These are phyloP conservation scores for Xylariaceae sp. DNA, from an alignment of 2,329 filamentous ascomycete genomes.

Conservation along the genomic window DNA sequence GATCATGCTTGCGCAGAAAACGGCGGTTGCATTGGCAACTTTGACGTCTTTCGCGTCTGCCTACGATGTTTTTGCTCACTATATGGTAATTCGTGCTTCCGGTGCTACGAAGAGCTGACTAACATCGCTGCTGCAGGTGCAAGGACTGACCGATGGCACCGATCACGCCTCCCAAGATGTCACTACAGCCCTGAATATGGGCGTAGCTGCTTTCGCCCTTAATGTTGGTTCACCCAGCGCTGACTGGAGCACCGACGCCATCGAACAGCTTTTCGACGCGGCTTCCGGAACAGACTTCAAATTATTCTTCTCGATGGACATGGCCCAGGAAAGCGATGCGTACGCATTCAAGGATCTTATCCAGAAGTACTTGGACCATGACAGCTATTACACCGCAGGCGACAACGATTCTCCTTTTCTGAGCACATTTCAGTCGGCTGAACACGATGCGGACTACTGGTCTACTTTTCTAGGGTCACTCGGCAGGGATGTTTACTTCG, in stretches of 20 bases:
- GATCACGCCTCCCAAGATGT: constrained; percentile 26
- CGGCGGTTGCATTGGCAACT: background rate
- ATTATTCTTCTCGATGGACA: constrained; percentile 34
- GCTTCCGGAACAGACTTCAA: constrained; percentile 26
- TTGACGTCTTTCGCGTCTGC: background rate
- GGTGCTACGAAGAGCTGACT: background rate
- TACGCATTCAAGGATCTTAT: constrained; percentile 21
- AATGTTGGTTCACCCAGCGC: constrained; percentile 27
- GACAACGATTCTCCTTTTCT: constrained; percentile 25
- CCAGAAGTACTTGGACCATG: constrained; percentile 18
- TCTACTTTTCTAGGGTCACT: constrained; percentile 20
- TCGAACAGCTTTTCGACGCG: constrained; percentile 27
- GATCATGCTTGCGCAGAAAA: background rate
- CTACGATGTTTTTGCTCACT: constrained; percentile 2
- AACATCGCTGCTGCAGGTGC: constrained; percentile 6
- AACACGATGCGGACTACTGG: constrained; percentile 21
- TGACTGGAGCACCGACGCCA: constrained; percentile 20
- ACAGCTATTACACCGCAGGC: constrained; percentile 26
- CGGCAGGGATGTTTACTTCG: constrained; percentile 27
- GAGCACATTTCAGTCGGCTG: constrained; percentile 25
- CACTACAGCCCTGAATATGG: constrained; percentile 24
- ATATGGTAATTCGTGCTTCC: background rate
- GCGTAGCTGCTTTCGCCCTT: constrained; percentile 30
- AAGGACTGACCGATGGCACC: constrained; percentile 13
- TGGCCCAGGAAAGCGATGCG: constrained; percentile 21